Base-by-base conservation (phyloP, 805 yeast species). In the Cyberlindnera xishuangbannaensis region DNA sequence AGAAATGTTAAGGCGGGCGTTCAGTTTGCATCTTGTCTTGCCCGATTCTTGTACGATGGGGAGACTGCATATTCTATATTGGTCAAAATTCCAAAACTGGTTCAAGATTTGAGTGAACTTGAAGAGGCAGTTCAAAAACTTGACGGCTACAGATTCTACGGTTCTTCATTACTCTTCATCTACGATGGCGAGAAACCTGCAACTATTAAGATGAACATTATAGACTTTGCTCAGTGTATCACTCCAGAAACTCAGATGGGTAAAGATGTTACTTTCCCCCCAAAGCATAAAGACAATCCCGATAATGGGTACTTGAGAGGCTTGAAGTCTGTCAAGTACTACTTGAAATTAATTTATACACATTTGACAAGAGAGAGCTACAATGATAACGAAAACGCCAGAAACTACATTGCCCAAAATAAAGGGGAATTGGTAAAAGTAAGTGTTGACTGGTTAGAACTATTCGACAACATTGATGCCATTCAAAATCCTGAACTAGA, bases 191-290 rank as follows among this genome's bases (percentile, higher is more conserved):
- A 59, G 4, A 50, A 44, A 30, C 38, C 43, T 17, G 47, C 45
- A 6, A 35, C 43, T 1, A 58, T 61, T 23, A 59, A 57, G 40
- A 76, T 87, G n/a, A 75, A 87, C 42, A 71, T 94, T 35, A 92
- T 92, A 46, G 99, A 92, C 61, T 92, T 92, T 67, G 97, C 97
- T 1, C 95, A 88, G 53, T 83, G 95, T 50, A 80, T 86, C 12
- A 82, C 86, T 4, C 41, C 43, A 21, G 20, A 76, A 76, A 79
- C 74, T 27, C 73, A 72, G 62, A 65, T 25, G 37, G 47, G 42
- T 3, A 25, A 28, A 50, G 64, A 13, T 59, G 12, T 67, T 71
- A 67, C 73, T 2, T 80, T 77, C 33, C 95, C 96, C 4, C 96
- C 97, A 2, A 63, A 56, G 25, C 77, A 78, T 47, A 73, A 75